phyloP scores from a whole-genome alignment of 805 yeast species.

The Saccharomycopsis vini region DNA sequence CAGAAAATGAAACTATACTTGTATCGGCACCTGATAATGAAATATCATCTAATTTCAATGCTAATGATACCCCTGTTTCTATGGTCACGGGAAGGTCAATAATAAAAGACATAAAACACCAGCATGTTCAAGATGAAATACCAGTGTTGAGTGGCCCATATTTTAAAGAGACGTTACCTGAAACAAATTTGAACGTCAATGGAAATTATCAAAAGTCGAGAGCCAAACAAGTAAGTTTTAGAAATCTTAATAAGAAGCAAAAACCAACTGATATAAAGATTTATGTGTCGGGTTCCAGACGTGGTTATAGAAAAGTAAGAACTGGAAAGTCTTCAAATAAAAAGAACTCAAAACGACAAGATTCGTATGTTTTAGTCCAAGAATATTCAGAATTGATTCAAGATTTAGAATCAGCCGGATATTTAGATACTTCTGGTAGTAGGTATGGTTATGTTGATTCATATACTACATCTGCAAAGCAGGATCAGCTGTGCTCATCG shows the following conservation, averaged over 20 bases:
- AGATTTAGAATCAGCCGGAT: conserved; percentile 3
- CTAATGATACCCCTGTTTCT: background rate
- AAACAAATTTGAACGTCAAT: background rate
- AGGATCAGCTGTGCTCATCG: no score
- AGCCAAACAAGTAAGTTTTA: background rate
- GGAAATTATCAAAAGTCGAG: background rate
- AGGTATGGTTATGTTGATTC: conserved; percentile 8
- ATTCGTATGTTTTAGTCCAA: background rate
- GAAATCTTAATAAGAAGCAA: background rate
- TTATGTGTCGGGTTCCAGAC: background rate
- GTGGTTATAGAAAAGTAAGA: no score
- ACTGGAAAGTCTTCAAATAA: background rate
- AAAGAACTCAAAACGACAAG: conserved; percentile 1
- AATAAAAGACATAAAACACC: no score
- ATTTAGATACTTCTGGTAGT: background rate
- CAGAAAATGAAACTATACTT: background rate
- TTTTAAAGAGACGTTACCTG: background rate
- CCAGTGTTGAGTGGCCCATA: background rate
- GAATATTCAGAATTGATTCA: conserved; percentile 1
- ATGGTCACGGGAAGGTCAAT: background rate
- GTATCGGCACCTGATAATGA: no score
- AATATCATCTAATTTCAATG: no score
- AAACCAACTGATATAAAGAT: no score
- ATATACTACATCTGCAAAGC: background rate
- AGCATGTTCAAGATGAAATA: background rate